These are phyloP conservation scores for Tetrahymena elliotti DNA, from an alignment of 73 alveolate genomes.

Conservation along the genomic window DNA sequence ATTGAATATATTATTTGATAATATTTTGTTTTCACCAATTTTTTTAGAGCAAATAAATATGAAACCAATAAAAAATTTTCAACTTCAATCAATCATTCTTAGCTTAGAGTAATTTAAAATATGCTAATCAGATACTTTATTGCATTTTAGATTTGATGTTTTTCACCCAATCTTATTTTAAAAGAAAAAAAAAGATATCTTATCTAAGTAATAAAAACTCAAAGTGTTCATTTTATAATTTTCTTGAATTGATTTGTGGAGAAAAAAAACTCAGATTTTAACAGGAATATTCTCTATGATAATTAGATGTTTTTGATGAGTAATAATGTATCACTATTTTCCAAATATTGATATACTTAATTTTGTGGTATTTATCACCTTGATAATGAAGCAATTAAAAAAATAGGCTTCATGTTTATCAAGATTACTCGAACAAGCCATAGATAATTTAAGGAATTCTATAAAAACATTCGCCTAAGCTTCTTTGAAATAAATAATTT, in stretches of 20 bases:
- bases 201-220: too few species aligned
- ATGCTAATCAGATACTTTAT: too few species aligned
- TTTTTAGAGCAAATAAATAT: too few species aligned
- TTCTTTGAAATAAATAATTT: too few species aligned
- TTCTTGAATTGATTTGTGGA: background rate
- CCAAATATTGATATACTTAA: background rate
- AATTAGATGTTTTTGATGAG: background rate
- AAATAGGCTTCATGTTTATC: background rate
- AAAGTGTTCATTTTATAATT: too few species aligned
- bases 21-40: background rate
- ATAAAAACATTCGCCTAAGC: too few species aligned
- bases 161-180: too few species aligned
- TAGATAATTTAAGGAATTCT: background rate
- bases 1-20: too few species aligned
- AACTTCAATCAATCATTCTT: background rate
- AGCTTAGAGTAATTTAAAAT: too few species aligned
- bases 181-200: background rate
- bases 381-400: too few species aligned
- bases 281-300: background rate
- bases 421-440: background rate
- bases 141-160: too few species aligned
- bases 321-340: background rate
- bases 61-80: too few species aligned
- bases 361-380: background rate
- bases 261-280: background rate